Evolutionary conservation across 164 flowering plant species (phyloP).

Genomic region (Vitis cinerea): DNA sequence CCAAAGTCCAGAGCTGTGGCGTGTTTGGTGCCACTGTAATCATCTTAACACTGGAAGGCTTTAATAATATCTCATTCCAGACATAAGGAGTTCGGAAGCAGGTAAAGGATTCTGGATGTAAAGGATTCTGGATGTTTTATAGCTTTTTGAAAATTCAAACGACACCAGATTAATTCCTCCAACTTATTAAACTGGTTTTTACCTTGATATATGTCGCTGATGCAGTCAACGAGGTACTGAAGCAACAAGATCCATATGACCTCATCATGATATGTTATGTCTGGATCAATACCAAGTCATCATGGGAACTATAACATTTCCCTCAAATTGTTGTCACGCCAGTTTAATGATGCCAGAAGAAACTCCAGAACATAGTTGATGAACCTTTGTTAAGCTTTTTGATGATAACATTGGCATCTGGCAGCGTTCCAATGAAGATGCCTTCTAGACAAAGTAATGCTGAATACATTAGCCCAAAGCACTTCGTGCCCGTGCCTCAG

Average conservation of each 20-base stretch:
- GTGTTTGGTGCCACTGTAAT: too few relatives aligned
- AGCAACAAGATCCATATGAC: slow-evolving; percentile 8
- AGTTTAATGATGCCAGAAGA: neutral
- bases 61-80: too few relatives aligned
- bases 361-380: too few relatives aligned
- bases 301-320: neutral
- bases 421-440: slow-evolving; percentile 95
- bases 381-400: slow-evolving; percentile 52
- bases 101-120: too few relatives aligned
- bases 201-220: neutral
- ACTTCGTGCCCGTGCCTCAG: slow-evolving; percentile 90
- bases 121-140: too few relatives aligned
- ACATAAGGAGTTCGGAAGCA: too few relatives aligned
- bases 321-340: slow-evolving; percentile 13
- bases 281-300: neutral
- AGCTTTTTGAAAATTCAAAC: neutral
- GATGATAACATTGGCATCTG: slow-evolving; percentile 94
- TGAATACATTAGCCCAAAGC: slow-evolving; percentile 88
- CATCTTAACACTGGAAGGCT: too few relatives aligned
- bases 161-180: neutral
- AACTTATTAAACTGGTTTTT: neutral
- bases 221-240: slow-evolving; percentile 6
- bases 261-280: neutral
- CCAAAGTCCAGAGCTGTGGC: too few relatives aligned
- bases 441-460: slow-evolving; percentile 98